Conservation (phyloP, 148 eudicot genomes). For the Rhododendron williamsianum region DNA sequence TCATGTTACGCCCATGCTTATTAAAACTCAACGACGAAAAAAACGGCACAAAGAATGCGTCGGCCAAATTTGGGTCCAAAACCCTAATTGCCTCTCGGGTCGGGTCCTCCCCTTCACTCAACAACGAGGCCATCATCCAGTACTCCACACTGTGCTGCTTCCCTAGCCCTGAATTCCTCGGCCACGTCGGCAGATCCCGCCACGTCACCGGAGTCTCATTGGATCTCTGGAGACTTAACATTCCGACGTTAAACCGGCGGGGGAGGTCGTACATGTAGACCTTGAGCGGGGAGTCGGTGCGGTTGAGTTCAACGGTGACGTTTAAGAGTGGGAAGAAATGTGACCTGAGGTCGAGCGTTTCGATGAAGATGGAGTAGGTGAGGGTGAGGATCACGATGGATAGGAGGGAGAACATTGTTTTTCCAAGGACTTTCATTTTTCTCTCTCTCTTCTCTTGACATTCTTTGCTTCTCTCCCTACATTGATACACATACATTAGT, state of each 20-base stretch:
- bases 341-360: constrained; percentile 35
- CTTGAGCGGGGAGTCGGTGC: constrained; percentile 29
- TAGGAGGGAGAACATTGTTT: constrained; percentile 19
- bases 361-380: constrained; percentile 24
- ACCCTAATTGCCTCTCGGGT: constrained; percentile 70
- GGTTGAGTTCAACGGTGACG: constrained; percentile 22
- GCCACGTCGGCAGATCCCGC: constrained; percentile 58
- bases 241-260: constrained; percentile 53
- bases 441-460: not conserved
- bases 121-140: constrained; percentile 89
- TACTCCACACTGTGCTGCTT: constrained; percentile 80
- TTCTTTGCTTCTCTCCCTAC: not conserved
- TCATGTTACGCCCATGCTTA: constrained; percentile 68
- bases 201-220: constrained; percentile 27
- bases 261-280: constrained; percentile 85
- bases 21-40: constrained; percentile 88
- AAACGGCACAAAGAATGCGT: constrained; percentile 85
- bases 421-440: constrained; percentile 20
- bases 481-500: too few relatives aligned
- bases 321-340: constrained; percentile 35
- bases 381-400: constrained; percentile 21
- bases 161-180: constrained; percentile 40
- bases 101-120: constrained; percentile 19
- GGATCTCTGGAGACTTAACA: constrained; percentile 27
- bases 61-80: constrained; percentile 66